phyloP scores from a whole-genome alignment of 208 protist species.

The Trypanosoma rangeli region DNA sequence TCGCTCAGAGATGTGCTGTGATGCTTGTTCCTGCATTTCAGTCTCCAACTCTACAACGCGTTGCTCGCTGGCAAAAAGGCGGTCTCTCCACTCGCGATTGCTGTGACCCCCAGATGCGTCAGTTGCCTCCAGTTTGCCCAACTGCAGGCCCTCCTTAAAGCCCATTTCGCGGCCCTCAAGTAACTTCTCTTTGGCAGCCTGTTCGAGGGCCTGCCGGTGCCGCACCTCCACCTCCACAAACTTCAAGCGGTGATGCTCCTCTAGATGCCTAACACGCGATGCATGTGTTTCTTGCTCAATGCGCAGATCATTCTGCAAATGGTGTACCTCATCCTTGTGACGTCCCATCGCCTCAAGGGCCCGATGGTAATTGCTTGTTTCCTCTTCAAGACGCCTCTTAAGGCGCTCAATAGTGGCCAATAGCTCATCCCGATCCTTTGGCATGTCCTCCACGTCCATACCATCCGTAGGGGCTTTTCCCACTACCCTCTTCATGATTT shows the following conservation, averaged over 20 bases:
- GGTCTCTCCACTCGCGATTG: constrained; percentile 32
- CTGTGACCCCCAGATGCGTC: constrained; percentile 21
- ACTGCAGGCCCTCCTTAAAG: constrained; percentile 25
- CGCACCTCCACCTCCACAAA: constrained; percentile 50
- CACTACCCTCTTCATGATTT: constrained; percentile 47
- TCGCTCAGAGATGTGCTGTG: constrained; percentile 44
- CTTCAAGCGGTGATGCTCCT: constrained; percentile 56
- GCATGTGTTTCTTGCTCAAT: constrained; percentile 52
- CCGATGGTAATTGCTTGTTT: constrained; percentile 60
- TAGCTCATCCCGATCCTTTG: constrained; percentile 63
- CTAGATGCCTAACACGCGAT: constrained; percentile 40
- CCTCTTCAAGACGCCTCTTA: constrained; percentile 54
- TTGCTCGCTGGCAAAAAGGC: constrained; percentile 40
- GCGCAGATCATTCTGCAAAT: constrained; percentile 53
- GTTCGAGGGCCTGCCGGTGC: constrained; percentile 49
- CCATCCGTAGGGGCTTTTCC: constrained; percentile 51
- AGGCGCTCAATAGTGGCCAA: constrained; percentile 63
- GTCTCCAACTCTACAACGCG: constrained; percentile 38
- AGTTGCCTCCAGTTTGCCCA: constrained; percentile 19
- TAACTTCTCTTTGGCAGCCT: constrained; percentile 39
- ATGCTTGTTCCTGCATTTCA: constrained; percentile 39
- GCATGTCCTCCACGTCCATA: constrained; percentile 48
- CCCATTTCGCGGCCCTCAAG: constrained; percentile 49
- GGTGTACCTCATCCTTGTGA: constrained; percentile 51
- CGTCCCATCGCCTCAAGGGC: constrained; percentile 67